Evolutionary conservation across 768 basidiomycete species (phyloP).

Genomic region (Sarcodon sp.): DNA sequence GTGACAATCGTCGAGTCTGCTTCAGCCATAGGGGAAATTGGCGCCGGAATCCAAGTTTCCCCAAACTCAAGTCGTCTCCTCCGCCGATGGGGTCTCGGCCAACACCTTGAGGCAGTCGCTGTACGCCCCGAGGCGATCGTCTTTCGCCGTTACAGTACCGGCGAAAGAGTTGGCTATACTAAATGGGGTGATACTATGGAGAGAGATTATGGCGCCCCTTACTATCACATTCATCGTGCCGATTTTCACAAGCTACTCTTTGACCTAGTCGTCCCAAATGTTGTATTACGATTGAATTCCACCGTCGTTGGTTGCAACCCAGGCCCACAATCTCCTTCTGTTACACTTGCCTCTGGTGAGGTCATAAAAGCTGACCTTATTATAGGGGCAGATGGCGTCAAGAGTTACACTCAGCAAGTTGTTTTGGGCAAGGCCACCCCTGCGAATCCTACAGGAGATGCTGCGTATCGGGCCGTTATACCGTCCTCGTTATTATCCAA

Average conservation of each 20-base stretch:
- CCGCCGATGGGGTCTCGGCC: slow-evolving; percentile 23
- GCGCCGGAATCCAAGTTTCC: slow-evolving; percentile 29
- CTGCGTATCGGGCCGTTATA: slow-evolving; percentile 46
- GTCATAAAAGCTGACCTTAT: slow-evolving; percentile 23
- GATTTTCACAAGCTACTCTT: slow-evolving; percentile 27
- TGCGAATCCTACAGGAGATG: slow-evolving; percentile 42
- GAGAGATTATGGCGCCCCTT: slow-evolving; percentile 22
- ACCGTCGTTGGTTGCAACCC: slow-evolving; percentile 18
- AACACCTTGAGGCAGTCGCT: slow-evolving; percentile 16
- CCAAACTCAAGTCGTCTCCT: slow-evolving; percentile 26
- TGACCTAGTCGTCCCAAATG: slow-evolving; percentile 19
- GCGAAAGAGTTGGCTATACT: slow-evolving; percentile 24
- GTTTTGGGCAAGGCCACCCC: slow-evolving; percentile 33
- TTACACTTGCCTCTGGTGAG: slow-evolving; percentile 22
- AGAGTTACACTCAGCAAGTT: slow-evolving; percentile 34
- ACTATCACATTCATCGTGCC: slow-evolving; percentile 29
- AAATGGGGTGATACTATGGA: slow-evolving; percentile 19
- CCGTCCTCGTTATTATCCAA: slow-evolving; percentile 27
- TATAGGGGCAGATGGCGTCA: slow-evolving; percentile 28
- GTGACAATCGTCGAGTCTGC: slow-evolving; percentile 26
- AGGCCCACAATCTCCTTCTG: slow-evolving; percentile 15
- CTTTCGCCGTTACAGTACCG: slow-evolving; percentile 22
- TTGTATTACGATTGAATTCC: slow-evolving; percentile 19
- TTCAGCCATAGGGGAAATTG: slow-evolving; percentile 24
- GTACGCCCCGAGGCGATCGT: slow-evolving; percentile 25